Conservation (phyloP, 768 basidiomycete genomes). For the Podaxis sp. region DNA sequence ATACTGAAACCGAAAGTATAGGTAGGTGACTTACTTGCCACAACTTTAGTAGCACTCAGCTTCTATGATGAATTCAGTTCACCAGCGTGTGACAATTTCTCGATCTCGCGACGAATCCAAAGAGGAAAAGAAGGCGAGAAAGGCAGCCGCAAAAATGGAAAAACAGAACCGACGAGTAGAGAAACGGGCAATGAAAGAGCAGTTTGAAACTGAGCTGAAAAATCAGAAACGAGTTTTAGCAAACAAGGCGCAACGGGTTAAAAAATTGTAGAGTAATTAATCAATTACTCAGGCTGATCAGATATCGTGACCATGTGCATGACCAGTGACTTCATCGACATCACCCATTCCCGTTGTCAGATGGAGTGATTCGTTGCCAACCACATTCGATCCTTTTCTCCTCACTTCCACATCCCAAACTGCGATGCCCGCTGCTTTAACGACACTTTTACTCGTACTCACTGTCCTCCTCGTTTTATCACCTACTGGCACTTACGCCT, state of each 20-base stretch:
- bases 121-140: constrained; percentile 72
- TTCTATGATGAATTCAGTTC: constrained; percentile 1
- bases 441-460: constrained; percentile 32
- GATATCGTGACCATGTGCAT: background rate
- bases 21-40: constrained; percentile 18
- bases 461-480: constrained; percentile 40
- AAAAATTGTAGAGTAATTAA: constrained; percentile 37
- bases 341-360: constrained; percentile 1
- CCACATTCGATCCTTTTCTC: constrained; percentile 9
- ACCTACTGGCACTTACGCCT: constrained; percentile 45
- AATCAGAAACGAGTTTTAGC: constrained; percentile 53
- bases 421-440: constrained; percentile 23
- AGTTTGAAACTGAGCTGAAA: constrained; percentile 62
- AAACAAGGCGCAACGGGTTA: constrained; percentile 42
- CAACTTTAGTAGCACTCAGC: background rate
- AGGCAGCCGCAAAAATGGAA: constrained; percentile 65
- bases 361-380: background rate
- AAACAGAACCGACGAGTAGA: constrained; percentile 61
- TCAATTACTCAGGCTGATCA: background rate
- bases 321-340: constrained; percentile 10
- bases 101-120: constrained; percentile 75
- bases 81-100: constrained; percentile 36
- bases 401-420: constrained; percentile 5
- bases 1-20: constrained; percentile 17
- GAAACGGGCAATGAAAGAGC: constrained; percentile 65